Evolutionary conservation across 108 stramenopile species (phyloP).

Genomic region (Nitzschia sp.): DNA sequence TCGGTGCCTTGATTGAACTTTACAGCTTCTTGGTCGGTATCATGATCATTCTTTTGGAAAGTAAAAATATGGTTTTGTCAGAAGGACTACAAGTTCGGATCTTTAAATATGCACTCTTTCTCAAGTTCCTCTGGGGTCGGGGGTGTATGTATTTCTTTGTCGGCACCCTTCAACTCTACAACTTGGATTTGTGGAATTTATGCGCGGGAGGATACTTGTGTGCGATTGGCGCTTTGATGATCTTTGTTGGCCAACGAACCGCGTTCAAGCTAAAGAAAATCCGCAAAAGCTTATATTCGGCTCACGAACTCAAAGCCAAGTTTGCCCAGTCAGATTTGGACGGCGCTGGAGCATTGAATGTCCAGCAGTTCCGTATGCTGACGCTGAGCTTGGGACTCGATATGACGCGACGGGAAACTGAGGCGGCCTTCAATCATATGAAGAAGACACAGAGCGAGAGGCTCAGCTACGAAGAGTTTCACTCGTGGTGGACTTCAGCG

Average conservation of each 20-base stretch:
- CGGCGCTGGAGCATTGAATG: conserved; percentile 37
- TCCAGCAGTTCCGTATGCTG: conserved; percentile 47
- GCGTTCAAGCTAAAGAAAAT: conserved; percentile 59
- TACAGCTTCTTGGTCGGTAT: conserved; percentile 47
- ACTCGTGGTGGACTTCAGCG: conserved; percentile 35
- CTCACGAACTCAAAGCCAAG: conserved; percentile 34
- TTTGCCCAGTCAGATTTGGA: conserved; percentile 41
- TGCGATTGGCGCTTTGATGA: conserved; percentile 43
- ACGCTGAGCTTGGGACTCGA: conserved; percentile 31
- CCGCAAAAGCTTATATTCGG: conserved; percentile 33
- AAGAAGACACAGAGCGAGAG: conserved; percentile 20
- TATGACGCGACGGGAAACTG: conserved; percentile 32
- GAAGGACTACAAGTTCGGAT: conserved; percentile 18
- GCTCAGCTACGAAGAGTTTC: conserved; percentile 34
- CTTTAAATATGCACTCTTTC: conserved; percentile 56
- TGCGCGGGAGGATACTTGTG: conserved; percentile 52
- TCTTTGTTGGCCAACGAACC: conserved; percentile 46
- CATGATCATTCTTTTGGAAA: conserved; percentile 48
- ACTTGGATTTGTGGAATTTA: conserved; percentile 32
- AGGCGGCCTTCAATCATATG: conserved; percentile 43
- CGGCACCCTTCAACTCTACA: conserved; percentile 50
- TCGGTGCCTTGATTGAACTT: conserved; percentile 46
- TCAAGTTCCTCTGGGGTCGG: conserved; percentile 61
- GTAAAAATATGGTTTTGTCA: conserved; percentile 27
- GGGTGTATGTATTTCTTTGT: conserved; percentile 54